phyloP scores from a whole-genome alignment of 2,329 filamentous ascomycete species.

The Ophidiomyces ophidiicola region DNA sequence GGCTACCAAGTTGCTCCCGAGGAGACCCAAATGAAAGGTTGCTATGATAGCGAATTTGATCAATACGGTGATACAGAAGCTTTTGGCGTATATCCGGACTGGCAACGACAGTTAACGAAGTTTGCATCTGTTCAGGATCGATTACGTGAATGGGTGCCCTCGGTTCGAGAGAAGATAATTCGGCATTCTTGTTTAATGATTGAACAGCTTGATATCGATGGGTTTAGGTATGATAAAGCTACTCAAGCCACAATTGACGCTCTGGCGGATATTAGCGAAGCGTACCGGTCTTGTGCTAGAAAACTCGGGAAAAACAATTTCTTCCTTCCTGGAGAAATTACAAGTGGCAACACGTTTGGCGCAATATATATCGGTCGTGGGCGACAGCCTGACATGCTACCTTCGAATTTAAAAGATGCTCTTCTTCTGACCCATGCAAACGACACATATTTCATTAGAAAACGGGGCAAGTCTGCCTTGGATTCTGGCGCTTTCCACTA shows the following conservation, averaged over 20 bases:
- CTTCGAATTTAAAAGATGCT: conserved; percentile 37
- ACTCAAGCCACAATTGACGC: conserved; percentile 52
- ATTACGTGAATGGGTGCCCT: conserved; percentile 50
- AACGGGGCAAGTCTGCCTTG: conserved; percentile 41
- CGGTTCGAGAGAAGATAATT: conserved; percentile 46
- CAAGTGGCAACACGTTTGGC: conserved; percentile 48
- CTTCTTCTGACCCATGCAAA: conserved; percentile 37
- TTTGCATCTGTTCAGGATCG: conserved; percentile 57
- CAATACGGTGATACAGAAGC: conserved; percentile 53
- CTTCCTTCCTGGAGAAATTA: conserved; percentile 52
- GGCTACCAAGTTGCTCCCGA: conserved; percentile 40
- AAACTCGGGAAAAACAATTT: conserved; percentile 51
- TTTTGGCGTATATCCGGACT: conserved; percentile 52
- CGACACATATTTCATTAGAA: conserved; percentile 41
- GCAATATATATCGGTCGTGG: conserved; percentile 52
- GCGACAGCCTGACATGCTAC: conserved; percentile 44
- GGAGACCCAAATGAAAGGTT: conserved; percentile 41
- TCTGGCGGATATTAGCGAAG: conserved; percentile 45
- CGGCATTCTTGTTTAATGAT: conserved; percentile 54
- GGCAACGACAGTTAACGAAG: conserved; percentile 52
- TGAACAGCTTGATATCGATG: conserved; percentile 51
- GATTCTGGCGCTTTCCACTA: conserved; percentile 54
- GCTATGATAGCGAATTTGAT: conserved; percentile 53
- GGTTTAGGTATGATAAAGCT: conserved; percentile 55
- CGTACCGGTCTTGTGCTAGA: conserved; percentile 46